These are phyloP conservation scores for Cucurbita maxima DNA, from an alignment of 306 rosid genomes.

Conservation along the genomic window DNA sequence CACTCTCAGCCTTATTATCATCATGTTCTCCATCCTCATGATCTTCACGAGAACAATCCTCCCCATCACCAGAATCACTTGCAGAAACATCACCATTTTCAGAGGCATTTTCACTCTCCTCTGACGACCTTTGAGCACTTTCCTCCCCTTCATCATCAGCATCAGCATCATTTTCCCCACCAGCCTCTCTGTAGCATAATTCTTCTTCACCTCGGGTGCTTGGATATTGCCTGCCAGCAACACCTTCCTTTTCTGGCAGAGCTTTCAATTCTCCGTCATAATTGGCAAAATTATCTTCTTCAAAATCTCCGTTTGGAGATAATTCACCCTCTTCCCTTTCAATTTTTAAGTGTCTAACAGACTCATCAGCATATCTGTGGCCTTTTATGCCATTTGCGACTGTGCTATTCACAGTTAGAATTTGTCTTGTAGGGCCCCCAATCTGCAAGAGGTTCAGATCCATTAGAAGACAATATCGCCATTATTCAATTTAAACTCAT, in stretches of 20 bases:
- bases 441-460: slow-evolving; percentile 27
- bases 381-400: slow-evolving; percentile 30
- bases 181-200: slow-evolving; percentile 49
- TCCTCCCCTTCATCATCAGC: slow-evolving; percentile 94
- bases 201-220: slow-evolving; percentile 42
- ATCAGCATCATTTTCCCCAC: slow-evolving; percentile 70
- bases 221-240: slow-evolving; percentile 40
- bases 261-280: slow-evolving; percentile 41
- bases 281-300: slow-evolving; percentile 77
- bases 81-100: slow-evolving; percentile 87
- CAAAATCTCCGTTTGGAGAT: slow-evolving; percentile 96
- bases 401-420: slow-evolving; percentile 44
- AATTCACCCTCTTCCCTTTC: slow-evolving; percentile 99
- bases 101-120: slow-evolving; percentile 92
- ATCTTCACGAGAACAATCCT: slow-evolving; percentile 91
- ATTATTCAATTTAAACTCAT: slow-evolving; percentile 1
- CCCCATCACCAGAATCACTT: slow-evolving; percentile 91
- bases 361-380: slow-evolving; percentile 47
- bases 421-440: slow-evolving; percentile 58
- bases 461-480: slow-evolving; percentile 5
- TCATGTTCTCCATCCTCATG: slow-evolving; percentile 72
- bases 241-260: slow-evolving; percentile 37
- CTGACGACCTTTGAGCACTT: slow-evolving; percentile 88
- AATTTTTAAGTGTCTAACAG: slow-evolving; percentile 45
- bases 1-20: slow-evolving; percentile 90